These are phyloP conservation scores for Cryphonectria parasitica DNA, from an alignment of 2,329 filamentous ascomycete genomes.

Conservation along the genomic window DNA sequence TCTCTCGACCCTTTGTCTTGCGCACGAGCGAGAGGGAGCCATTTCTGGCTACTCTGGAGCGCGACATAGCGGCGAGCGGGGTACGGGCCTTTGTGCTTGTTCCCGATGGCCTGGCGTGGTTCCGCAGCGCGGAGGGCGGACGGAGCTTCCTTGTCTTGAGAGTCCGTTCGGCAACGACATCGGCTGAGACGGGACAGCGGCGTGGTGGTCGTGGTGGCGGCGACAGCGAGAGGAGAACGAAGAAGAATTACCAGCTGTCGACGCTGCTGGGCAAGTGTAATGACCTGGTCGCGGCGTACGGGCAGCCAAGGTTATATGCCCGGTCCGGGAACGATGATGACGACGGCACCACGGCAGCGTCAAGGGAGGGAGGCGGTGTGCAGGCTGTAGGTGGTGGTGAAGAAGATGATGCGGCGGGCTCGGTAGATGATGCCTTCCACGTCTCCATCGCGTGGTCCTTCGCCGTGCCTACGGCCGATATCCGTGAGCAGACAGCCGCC, in stretches of 20 bases:
- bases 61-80: constrained; percentile 41
- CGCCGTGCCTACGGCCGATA: constrained; percentile 51
- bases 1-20: constrained; percentile 81
- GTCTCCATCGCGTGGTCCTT: constrained; percentile 88
- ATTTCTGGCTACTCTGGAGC: constrained; percentile 64
- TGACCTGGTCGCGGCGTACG: constrained; percentile 57
- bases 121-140: constrained; percentile 59
- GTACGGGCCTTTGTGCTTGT: constrained; percentile 38
- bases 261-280: constrained; percentile 71
- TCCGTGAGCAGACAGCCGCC: constrained; percentile 42
- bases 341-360: neutral
- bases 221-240: constrained; percentile 33
- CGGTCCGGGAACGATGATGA: constrained; percentile 18
- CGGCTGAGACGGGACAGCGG: neutral
- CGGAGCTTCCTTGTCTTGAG: constrained; percentile 85
- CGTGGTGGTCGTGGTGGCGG: constrained; percentile 20
- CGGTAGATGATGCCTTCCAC: constrained; percentile 67
- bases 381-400: neutral
- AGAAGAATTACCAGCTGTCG: constrained; percentile 59
- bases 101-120: constrained; percentile 49
- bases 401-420: constrained; percentile 17
- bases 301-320: constrained; percentile 73
- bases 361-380: constrained; percentile 29
- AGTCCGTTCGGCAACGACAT: constrained; percentile 44
- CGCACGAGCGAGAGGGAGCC: constrained; percentile 69